Percentiles rank a stretch among this genome's conserved stretches.
Evolutionary conservation across 331 rosid genomes (phyloP).

Genomic region (Prunus yedoensis): DNA sequence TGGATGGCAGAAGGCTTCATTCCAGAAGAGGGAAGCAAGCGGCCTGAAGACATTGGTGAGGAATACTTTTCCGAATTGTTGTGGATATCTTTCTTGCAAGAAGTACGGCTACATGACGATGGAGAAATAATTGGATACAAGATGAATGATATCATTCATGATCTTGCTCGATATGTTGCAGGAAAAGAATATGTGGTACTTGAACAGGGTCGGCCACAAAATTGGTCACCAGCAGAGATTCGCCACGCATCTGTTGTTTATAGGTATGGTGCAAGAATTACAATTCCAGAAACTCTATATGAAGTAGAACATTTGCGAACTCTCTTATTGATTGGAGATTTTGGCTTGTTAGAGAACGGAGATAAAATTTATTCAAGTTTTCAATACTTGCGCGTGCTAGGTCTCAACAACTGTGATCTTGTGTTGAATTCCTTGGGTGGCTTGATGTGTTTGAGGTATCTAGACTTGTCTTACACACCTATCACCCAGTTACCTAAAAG

Average conservation of each 20-base stretch:
- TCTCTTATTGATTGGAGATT: slow-evolving; percentile 6
- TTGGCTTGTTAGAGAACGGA: neutral
- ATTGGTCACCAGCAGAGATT: neutral
- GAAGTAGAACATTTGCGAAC: slow-evolving; percentile 18
- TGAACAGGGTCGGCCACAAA: no score
- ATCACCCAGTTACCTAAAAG: neutral
- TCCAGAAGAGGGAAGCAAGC: neutral
- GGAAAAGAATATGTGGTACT: no score
- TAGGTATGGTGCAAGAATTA: neutral
- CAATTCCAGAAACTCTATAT: slow-evolving; percentile 11
- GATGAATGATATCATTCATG: slow-evolving; percentile 42
- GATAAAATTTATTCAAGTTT: slow-evolving; percentile 4
- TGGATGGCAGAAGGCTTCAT: slow-evolving; percentile 33
- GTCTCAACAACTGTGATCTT: slow-evolving; percentile 18
- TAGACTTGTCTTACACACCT: slow-evolving; percentile 17
- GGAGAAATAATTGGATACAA: slow-evolving; percentile 3
- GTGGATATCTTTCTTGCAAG: slow-evolving; percentile 38
- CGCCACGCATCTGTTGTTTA: slow-evolving; percentile 29
- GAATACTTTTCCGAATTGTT: slow-evolving; percentile 25
- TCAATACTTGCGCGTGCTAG: slow-evolving; percentile 14
- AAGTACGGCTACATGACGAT: neutral
- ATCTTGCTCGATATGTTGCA: slow-evolving; percentile 20
- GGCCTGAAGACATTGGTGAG: slow-evolving; percentile 21
- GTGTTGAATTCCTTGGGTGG: slow-evolving; percentile 8
- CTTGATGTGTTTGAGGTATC: slow-evolving; percentile 19